phyloP scores from a whole-genome alignment of 2,329 filamentous ascomycete species.

The Arthrobotrys iridis region DNA sequence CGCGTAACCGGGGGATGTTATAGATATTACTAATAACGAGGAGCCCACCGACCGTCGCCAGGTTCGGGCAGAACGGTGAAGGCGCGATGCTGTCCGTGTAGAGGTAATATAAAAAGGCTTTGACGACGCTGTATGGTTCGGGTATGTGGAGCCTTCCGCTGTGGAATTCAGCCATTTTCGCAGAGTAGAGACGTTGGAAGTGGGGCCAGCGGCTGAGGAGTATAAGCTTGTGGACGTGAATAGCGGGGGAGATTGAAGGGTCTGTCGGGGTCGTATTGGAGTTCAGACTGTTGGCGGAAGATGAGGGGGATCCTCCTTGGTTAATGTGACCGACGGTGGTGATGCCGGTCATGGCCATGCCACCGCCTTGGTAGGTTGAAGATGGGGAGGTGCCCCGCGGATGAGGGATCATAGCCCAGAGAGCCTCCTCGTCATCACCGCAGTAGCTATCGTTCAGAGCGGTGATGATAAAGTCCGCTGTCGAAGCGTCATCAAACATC shows the following conservation, averaged over 20 bases:
- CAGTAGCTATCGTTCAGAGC: constrained; percentile 76
- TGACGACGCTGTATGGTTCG: constrained; percentile 92
- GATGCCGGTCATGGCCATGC: constrained; percentile 8
- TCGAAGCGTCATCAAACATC: constrained; percentile 88
- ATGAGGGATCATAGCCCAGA: constrained; percentile 55
- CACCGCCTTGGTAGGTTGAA: constrained; percentile 12
- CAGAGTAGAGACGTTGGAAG: constrained; percentile 87
- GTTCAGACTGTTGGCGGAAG: constrained; percentile 36
- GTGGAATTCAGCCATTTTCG: constrained; percentile 97
- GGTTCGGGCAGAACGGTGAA: constrained; percentile 70
- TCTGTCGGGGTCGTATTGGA: constrained; percentile 57
- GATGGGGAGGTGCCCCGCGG: constrained; percentile 30
- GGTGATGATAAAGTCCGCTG: constrained; percentile 88
- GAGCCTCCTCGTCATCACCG: constrained; percentile 72
- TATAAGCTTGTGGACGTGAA: constrained; percentile 94
- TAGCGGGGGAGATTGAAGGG: constrained; percentile 68
- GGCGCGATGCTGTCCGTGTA: constrained; percentile 88
- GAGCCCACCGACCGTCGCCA: constrained; percentile 89
- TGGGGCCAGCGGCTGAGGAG: constrained; percentile 96
- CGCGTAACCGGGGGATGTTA: constrained; percentile 90
- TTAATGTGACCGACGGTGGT: constrained; percentile 6
- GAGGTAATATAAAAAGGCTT: constrained; percentile 92
- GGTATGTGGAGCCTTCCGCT: constrained; percentile 98
- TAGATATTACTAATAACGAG: constrained; percentile 98
- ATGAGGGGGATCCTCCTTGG: constrained; percentile 27